Evolutionary conservation across 2,329 filamentous ascomycete species (phyloP), one percentile per base, ranked within the genome.

Genomic region (Pestalotiopsis sp.): DNA sequence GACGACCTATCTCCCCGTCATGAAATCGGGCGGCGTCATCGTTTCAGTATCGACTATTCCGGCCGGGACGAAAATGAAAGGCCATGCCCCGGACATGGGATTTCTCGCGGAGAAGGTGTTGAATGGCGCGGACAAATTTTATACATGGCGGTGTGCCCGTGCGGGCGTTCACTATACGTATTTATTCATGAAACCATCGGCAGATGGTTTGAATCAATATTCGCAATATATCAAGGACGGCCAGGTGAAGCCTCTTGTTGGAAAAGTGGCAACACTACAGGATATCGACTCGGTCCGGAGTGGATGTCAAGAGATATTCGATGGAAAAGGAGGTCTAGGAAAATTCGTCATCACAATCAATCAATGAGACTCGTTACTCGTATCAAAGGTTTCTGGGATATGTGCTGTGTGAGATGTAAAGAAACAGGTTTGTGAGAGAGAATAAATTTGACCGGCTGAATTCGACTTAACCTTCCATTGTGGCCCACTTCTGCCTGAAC

Each of bases 391-490:
- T 7, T 9, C 2, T 2, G 31, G 2, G 2, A 31, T 31, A 31
- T 31, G 31, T 31, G 5, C 31, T 31, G 31, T 31, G 7, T 2
- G 6, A 31, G 7, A 31, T 31, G 27, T 7, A 1, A 31, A 1
- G 27, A 31, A 31, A 31, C 27, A 31, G 27, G 27, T 6, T 31
- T 31, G 27, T 4, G 27, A 31, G 27, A 31, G 27, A 7, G 6
- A 7, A 31, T 7, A 7, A 31, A 31, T 27, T 27, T 27, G 6
- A 31, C 6, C 4, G 5, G 6, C 5, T 7, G 6, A 7, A 7
- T 2, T 1, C 1, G 27, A 1, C 6, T 31, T 7, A 31, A 1
- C 2, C 4, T 31, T 7, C 4, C 27, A 7, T 7, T 7, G 4
- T 31, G 27, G 27, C 27, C 25, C 6, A 7, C 6, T 2, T 31